Evolutionary conservation across 2,329 filamentous ascomycete genomes (phyloP).

Genomic region (Fusarium pseudocircinatum): DNA sequence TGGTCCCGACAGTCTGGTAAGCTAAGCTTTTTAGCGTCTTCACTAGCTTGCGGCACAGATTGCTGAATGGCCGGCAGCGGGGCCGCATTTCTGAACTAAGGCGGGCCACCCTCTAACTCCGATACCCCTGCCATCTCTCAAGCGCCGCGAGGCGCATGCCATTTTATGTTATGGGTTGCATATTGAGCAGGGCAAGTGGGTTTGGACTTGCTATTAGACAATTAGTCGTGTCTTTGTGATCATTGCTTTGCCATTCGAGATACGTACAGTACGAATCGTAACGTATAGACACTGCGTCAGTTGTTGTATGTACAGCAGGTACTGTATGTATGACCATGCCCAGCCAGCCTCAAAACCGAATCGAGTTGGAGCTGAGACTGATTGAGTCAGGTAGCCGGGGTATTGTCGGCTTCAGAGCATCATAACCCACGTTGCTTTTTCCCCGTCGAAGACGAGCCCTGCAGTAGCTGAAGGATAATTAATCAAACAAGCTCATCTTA

Average conservation of each 20-base stretch:
- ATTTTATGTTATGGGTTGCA: slow-evolving; percentile 37
- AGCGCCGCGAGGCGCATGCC: slow-evolving; percentile 31
- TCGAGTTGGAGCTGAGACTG: slow-evolving; percentile 3
- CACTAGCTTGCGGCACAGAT: slow-evolving; percentile 27
- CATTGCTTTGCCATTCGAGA: background rate
- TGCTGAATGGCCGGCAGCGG: slow-evolving; percentile 43
- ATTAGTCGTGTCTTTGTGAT: slow-evolving; percentile 27
- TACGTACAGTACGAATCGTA: slow-evolving; percentile 16
- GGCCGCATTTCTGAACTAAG: slow-evolving; percentile 30
- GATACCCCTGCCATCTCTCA: slow-evolving; percentile 36
- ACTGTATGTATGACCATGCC: background rate
- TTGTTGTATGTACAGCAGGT: background rate
- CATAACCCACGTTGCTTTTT: background rate
- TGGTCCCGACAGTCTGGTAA: slow-evolving; percentile 50
- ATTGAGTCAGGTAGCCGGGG: background rate
- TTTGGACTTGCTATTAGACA: slow-evolving; percentile 29
- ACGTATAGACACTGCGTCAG: background rate
- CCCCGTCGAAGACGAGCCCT: background rate
- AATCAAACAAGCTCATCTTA: background rate
- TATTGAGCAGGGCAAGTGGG: slow-evolving; percentile 25
- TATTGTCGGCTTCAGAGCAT: background rate
- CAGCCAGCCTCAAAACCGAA: slow-evolving; percentile 5
- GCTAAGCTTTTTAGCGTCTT: slow-evolving; percentile 39
- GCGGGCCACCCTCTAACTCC: slow-evolving; percentile 15
- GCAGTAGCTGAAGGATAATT: background rate